Percentiles rank a stretch among this genome's conserved stretches.
These are phyloP conservation scores for Achaetomium macrosporum DNA, from an alignment of 2,329 filamentous ascomycete genomes.

Conservation along the genomic window DNA sequence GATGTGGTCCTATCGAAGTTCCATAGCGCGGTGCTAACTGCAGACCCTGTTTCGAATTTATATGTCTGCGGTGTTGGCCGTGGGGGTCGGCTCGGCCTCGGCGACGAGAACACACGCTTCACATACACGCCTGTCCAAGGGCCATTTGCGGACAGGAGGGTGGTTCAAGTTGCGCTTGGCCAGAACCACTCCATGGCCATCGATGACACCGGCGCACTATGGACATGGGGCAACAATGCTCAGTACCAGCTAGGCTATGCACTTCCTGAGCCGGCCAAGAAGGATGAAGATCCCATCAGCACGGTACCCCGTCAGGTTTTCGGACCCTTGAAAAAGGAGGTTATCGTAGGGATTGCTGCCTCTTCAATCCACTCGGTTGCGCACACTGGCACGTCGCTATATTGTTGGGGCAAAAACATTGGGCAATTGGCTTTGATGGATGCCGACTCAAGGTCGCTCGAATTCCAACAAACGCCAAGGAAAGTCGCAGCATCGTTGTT, in stretches of 20 bases:
- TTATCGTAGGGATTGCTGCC: slow-evolving; percentile 74
- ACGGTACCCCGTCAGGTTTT: slow-evolving; percentile 81
- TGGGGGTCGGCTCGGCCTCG: slow-evolving; percentile 81
- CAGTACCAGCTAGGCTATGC: slow-evolving; percentile 82
- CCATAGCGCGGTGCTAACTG: slow-evolving; percentile 82
- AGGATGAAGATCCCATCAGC: slow-evolving; percentile 80
- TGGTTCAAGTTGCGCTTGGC: slow-evolving; percentile 74
- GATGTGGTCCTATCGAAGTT: slow-evolving; percentile 87
- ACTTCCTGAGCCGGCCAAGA: slow-evolving; percentile 58
- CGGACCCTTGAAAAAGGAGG: slow-evolving; percentile 81
- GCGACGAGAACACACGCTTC: slow-evolving; percentile 85
- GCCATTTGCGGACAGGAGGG: slow-evolving; percentile 66
- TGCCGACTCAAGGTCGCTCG: slow-evolving; percentile 85
- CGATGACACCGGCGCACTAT: slow-evolving; percentile 80
- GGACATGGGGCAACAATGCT: slow-evolving; percentile 88
- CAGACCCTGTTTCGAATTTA: slow-evolving; percentile 81
- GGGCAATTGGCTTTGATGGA: slow-evolving; percentile 93
- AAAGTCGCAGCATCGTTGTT: slow-evolving; percentile 85
- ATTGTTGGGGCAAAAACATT: slow-evolving; percentile 91
- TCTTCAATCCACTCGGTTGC: slow-evolving; percentile 89
- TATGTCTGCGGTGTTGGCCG: slow-evolving; percentile 90
- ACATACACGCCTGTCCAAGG: slow-evolving; percentile 76
- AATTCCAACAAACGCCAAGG: slow-evolving; percentile 73
- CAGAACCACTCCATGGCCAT: slow-evolving; percentile 88
- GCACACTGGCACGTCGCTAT: slow-evolving; percentile 73